phyloP scores from a whole-genome alignment of 179 eudicot genomes.

The Dionaea muscipula region DNA sequence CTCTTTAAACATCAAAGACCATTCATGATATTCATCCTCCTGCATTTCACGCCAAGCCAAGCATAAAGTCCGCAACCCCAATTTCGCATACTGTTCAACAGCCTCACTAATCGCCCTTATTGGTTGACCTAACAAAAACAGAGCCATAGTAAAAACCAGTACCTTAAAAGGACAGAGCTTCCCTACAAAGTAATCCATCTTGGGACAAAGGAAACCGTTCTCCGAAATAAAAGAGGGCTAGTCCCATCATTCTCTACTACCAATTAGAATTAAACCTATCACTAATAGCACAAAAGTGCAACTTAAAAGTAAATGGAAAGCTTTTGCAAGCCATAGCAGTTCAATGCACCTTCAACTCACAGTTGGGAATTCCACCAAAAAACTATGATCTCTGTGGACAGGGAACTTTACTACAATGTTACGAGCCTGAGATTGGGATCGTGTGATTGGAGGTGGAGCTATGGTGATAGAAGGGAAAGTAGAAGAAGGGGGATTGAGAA shows the following conservation, averaged over 20 bases:
- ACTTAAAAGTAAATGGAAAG: neutral
- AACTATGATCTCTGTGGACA: no score
- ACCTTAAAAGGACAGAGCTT: neutral
- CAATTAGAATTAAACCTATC: neutral
- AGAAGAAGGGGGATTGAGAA: no score
- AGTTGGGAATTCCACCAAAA: no score
- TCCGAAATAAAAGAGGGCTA: no score
- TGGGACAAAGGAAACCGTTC: no score
- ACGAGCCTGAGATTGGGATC: no score
- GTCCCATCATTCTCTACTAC: no score
- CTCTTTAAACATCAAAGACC: constrained; percentile 83
- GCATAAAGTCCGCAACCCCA: constrained; percentile 87
- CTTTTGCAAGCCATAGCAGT: no score
- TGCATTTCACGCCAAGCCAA: constrained; percentile 86
- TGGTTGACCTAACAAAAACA: constrained; percentile 50
- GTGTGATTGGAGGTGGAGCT: no score
- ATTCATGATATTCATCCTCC: constrained; percentile 73
- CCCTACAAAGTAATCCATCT: neutral
- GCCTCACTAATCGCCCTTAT: constrained; percentile 59
- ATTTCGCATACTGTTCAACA: constrained; percentile 79
- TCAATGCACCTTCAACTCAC: no score
- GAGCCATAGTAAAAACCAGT: neutral
- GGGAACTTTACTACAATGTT: no score
- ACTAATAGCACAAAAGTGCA: neutral
- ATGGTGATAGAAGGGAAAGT: no score